Evolutionary conservation across 2,329 filamentous ascomycete genomes (phyloP), one percentile per base, ranked within the genome.

Genomic region (Pezicula radicicola): DNA sequence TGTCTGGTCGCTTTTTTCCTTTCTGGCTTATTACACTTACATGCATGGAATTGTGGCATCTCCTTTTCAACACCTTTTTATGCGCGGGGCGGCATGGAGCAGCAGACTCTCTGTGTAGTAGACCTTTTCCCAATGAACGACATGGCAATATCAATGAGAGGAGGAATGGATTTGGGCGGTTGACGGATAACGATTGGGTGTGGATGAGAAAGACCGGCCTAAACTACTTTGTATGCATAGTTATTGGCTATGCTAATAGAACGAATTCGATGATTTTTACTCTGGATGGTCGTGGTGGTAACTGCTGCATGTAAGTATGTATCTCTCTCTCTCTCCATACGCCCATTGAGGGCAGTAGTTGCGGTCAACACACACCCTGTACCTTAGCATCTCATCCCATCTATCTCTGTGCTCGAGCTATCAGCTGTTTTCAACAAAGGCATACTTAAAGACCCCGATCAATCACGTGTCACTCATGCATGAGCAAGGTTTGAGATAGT

Each of bases 41-140:
- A 46, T 55, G 50, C 53, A 55, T 55, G 52, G 50, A 44, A 35
- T 45, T 25, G 16, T 15, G 16, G 21, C 21, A 21, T 44, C 42
- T 28, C 27, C 21, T 45, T 28, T 45, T 42, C 18, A 16, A 42
- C 40, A 19, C 27, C n/a, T 16, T 5, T 30, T 27, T 45, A 12
- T 27, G 21, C 13, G n/a, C n/a, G 19, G n/a, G 15, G 8, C 18
- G n/a, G 37, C n/a, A 40, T 21, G 37, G 13, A 16, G 9, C 15
- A 40, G 37, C 37, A 40, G 30, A 33, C 12, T 10, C 30, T 10
- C 12, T 33, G 37, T 40, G 18, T 21, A 40, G 37, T 40, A 40
- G 37, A 19, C 37, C 15, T 40, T 21, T 18, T 16, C 15, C 8
- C 37, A 40, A 40, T 18, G 37, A 40, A 16, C 8, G 37, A 9